These are phyloP conservation scores for Iberis pinnata DNA, from an alignment of 345 rosid genomes.

Conservation along the genomic window DNA sequence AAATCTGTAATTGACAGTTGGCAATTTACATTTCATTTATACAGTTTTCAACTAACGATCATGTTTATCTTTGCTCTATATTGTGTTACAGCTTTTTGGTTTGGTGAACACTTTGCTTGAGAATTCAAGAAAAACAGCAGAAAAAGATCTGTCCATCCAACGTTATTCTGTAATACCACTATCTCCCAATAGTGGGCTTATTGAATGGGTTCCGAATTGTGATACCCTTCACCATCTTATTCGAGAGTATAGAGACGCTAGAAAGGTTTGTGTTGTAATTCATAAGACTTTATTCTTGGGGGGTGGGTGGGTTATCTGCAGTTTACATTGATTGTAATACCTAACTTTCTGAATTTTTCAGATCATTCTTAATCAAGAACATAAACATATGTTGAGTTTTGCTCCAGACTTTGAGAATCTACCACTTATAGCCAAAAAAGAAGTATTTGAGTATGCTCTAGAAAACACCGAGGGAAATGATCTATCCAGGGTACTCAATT, in stretches of 20 bases:
- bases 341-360: conserved; percentile 35
- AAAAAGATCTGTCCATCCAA: conserved; percentile 85
- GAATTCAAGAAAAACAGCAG: conserved; percentile 80
- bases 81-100: conserved; percentile 72
- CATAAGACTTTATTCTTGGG: conserved; percentile 9
- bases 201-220: conserved; percentile 96
- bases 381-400: conserved; percentile 80
- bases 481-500: conserved; percentile 63
- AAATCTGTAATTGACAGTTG: conserved; percentile 1
- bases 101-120: conserved; percentile 85
- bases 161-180: conserved; percentile 87
- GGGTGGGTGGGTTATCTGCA: conserved; percentile 2
- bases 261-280: conserved; percentile 55
- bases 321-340: conserved; percentile 8
- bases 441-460: conserved; percentile 84
- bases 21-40: conserved; percentile 1
- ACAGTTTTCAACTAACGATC: conserved; percentile 7
- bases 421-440: conserved; percentile 87
- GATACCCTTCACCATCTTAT: conserved; percentile 94
- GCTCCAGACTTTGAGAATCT: conserved; percentile 91
- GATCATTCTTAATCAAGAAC: conserved; percentile 91
- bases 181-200: conserved; percentile 92
- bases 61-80: conserved; percentile 8
- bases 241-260: conserved; percentile 86
- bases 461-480: conserved; percentile 94